These are phyloP conservation scores for Syzygium aqueum DNA, from an alignment of 345 rosid genomes.

Conservation along the genomic window DNA sequence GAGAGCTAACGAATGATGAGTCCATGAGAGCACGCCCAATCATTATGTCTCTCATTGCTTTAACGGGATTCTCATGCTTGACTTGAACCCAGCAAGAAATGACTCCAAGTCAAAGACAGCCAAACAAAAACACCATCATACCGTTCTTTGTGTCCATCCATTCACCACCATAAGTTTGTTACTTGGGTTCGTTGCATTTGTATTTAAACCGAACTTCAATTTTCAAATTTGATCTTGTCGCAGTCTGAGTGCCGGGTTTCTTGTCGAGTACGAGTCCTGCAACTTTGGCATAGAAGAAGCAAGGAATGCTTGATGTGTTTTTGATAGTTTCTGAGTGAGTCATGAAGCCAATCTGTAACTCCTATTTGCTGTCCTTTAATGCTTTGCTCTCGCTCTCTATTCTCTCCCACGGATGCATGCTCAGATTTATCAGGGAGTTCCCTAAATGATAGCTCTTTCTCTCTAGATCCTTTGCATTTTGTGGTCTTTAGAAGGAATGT, in stretches of 20 bases:
- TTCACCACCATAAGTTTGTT: background rate
- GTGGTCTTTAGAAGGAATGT: background rate
- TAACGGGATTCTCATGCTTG: conserved; percentile 5
- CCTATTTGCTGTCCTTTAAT: background rate
- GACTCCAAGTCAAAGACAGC: conserved; percentile 2
- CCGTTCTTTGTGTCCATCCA: background rate
- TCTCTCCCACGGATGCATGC: background rate
- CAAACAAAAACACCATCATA: background rate
- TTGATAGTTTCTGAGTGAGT: background rate
- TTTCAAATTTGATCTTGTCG: background rate
- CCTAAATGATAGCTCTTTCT: background rate
- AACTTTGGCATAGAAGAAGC: background rate
- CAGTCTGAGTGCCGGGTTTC: background rate
- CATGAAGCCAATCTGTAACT: background rate
- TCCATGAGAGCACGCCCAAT: conserved; percentile 13
- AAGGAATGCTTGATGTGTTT: background rate
- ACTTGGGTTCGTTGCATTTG: background rate
- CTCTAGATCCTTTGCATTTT: background rate
- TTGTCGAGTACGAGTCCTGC: background rate
- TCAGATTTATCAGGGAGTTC: background rate
- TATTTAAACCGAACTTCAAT: background rate
- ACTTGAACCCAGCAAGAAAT: conserved; percentile 1
- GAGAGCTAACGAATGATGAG: background rate
- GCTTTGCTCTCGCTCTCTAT: background rate
- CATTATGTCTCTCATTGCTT: conserved; percentile 8